These are phyloP conservation scores for Exophiala aquamarina DNA, from an alignment of 2,329 filamentous ascomycete species.

Conservation along the genomic window DNA sequence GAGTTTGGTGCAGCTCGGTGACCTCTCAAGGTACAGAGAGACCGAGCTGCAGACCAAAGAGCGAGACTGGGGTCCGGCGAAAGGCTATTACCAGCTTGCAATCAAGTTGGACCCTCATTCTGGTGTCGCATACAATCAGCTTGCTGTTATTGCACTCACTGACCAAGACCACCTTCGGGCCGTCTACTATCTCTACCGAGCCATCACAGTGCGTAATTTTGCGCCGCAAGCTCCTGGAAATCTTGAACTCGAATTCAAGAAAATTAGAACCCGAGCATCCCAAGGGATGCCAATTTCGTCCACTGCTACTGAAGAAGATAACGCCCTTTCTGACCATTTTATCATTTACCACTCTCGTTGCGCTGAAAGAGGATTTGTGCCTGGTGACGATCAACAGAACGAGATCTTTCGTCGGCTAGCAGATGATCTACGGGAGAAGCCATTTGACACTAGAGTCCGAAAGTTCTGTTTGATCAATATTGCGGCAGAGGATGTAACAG, in stretches of 20 bases:
- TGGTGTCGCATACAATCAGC: constrained; percentile 84
- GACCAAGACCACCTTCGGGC: constrained; percentile 77
- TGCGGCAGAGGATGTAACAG: constrained; percentile 57
- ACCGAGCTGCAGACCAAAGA: constrained; percentile 70
- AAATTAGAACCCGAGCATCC: constrained; percentile 58
- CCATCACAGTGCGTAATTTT: constrained; percentile 71
- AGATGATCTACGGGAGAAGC: constrained; percentile 68
- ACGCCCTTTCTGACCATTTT: constrained; percentile 35
- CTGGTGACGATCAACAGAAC: constrained; percentile 77
- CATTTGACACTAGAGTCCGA: constrained; percentile 64
- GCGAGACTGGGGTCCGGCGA: constrained; percentile 74
- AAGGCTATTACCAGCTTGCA: constrained; percentile 83
- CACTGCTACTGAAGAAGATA: constrained; percentile 42
- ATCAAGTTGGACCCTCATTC: constrained; percentile 74
- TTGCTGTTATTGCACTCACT: constrained; percentile 79
- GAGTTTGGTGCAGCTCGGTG: constrained; percentile 82
- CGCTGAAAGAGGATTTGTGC: constrained; percentile 1
- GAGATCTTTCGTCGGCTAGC: constrained; percentile 79
- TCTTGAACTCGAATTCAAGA: constrained; percentile 75
- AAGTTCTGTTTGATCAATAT: constrained; percentile 87
- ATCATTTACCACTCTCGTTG: constrained; percentile 20
- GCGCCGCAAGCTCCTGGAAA: constrained; percentile 74
- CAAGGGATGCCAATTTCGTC: constrained; percentile 45
- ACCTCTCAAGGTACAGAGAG: constrained; percentile 83
- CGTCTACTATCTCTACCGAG: constrained; percentile 86